Conservation (phyloP, 2,329 filamentous ascomycete genomes). For the Penicillium paneum region DNA sequence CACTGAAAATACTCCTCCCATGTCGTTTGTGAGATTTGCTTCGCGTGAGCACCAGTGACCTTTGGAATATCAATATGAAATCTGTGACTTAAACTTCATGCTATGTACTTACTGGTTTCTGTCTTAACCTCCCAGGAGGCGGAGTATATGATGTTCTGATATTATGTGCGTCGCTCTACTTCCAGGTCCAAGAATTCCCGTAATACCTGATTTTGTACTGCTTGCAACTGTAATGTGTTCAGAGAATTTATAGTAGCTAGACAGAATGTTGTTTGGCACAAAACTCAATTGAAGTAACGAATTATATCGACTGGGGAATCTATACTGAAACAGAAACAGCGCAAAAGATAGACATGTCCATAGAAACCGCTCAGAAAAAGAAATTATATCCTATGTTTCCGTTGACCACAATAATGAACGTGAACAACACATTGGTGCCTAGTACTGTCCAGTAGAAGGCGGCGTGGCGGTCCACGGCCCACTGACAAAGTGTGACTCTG, state of each 20-base stretch:
- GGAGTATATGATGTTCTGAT: background rate
- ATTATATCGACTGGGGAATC: background rate
- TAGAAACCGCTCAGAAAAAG: background rate
- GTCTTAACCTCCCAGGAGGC: background rate
- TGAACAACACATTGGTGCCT: background rate
- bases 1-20: too few species aligned
- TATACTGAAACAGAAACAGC: background rate
- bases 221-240: background rate
- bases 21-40: background rate
- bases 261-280: background rate
- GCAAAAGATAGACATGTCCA: background rate
- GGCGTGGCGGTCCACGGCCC: constrained; percentile 26
- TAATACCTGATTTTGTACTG: background rate
- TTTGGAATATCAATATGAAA: background rate
- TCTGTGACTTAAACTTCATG: background rate
- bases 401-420: background rate
- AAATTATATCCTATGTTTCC: background rate
- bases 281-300: background rate
- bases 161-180: too few species aligned
- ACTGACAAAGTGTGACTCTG: constrained; percentile 32
- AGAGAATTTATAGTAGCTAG: background rate
- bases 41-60: background rate
- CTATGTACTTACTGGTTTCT: background rate
- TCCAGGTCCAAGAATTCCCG: background rate
- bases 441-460: constrained; percentile 6